Evolutionary conservation across 768 basidiomycete genomes (phyloP), one percentile per base, ranked within the genome.

Genomic region (Tephrocybe sp.): DNA sequence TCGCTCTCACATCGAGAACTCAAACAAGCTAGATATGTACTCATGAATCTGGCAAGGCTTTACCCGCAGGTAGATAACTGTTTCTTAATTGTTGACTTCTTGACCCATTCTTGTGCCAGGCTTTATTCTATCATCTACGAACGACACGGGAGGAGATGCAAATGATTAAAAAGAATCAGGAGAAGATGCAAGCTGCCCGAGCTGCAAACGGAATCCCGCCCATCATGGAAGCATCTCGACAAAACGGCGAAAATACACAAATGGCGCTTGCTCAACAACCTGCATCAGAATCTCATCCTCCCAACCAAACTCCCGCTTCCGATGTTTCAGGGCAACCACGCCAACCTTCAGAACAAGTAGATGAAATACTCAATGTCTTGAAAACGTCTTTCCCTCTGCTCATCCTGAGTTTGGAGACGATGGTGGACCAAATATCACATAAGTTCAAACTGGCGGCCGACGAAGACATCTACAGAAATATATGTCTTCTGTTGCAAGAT

Each of bases 371-470:
- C 34, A 88, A 94, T 63, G 85, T 92, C 30, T 76, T 98, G 60
- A 98, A 99, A 72, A 97, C 96, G 0, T 87, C 92, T 0, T 97
- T 95, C 76, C 97, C 97, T 0, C 78, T 99, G 6, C 79, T 99
- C 28, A 91, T 96, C 25, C 74, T 98, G 18, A 97, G 93, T 49
- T 77, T 99, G 77, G 97, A 99, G 71, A 95, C 92, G 13, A 89
- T 98, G 79, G 89, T 95, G 4, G 97, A 99, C 57, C 94, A 98
- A 68, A 89, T 99, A 55, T 78, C 84, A 18, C 80, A 84, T 51
- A 82, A 93, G 44, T 96, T 98, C 73, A 96, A 97, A 65, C 82
- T 89, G 2, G 77, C 81, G 1, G 79, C 84, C 2, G 97, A 99
- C 51, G 97, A 99, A 68, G 95, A 98, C 56, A 85, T 94, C 6